Conservation (phyloP, 2,329 filamentous ascomycete species). For the Xylaria sp. region DNA sequence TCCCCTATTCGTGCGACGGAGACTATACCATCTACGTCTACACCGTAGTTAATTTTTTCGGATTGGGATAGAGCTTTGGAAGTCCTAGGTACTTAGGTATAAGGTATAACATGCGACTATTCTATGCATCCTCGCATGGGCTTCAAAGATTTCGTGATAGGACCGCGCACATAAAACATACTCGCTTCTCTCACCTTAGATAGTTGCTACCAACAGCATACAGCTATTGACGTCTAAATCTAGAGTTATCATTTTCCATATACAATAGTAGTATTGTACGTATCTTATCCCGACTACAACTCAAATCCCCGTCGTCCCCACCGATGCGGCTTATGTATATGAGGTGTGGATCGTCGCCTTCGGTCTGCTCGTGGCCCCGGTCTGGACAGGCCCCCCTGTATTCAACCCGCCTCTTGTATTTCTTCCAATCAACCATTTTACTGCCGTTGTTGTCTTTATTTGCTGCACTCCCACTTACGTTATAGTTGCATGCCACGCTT, state of each 20-base stretch:
- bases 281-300: constrained; percentile 3
- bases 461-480: neutral
- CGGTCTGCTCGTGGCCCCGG: constrained; percentile 16
- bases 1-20: neutral
- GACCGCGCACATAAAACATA: neutral
- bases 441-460: constrained; percentile 1
- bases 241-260: neutral
- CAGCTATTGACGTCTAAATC: neutral
- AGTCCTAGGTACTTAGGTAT: neutral
- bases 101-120: too few relatives aligned
- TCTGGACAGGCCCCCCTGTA: constrained; percentile 26
- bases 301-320: constrained; percentile 25
- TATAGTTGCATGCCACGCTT: constrained; percentile 27
- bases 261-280: neutral
- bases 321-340: constrained; percentile 33
- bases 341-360: constrained; percentile 27
- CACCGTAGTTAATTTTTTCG: neutral
- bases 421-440: constrained; percentile 30
- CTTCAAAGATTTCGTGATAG: neutral
- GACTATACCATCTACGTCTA: neutral
- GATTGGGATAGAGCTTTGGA: neutral
- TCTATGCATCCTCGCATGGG: neutral
- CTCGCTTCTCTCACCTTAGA: neutral
- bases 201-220: neutral
- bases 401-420: constrained; percentile 35